Evolutionary conservation across 805 yeast genomes (phyloP).

Genomic region (Candida dajiaensis): DNA sequence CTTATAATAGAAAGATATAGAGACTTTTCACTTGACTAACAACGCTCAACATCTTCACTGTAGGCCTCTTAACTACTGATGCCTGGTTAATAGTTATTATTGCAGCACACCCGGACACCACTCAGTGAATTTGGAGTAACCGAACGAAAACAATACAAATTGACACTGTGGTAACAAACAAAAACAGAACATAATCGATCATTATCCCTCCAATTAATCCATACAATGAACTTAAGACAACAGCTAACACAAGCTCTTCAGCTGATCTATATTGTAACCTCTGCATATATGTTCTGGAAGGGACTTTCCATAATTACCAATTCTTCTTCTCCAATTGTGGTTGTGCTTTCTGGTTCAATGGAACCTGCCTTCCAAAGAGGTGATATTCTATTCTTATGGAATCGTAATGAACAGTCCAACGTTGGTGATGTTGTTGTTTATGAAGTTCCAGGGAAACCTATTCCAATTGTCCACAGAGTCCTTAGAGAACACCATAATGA

Average conservation of each 20-base stretch:
- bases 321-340: conserved; percentile 91
- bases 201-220: background rate
- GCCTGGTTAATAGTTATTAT: no score
- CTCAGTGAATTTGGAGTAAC: background rate
- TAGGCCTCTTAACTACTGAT: no score
- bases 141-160: no score
- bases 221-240: conserved; percentile 49
- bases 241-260: conserved; percentile 62
- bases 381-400: conserved; percentile 88
- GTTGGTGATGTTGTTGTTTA: conserved; percentile 96
- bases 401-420: conserved; percentile 55
- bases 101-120: background rate
- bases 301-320: conserved; percentile 68
- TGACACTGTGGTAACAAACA: no score
- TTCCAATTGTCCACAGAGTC: conserved; percentile 97
- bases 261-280: conserved; percentile 73
- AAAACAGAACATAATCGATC: no score
- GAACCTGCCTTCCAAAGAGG: conserved; percentile 99
- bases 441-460: conserved; percentile 67
- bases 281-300: conserved; percentile 92
- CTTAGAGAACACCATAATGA: conserved; percentile 69
- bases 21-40: no score
- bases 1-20: no score
- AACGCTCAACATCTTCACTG: no score
- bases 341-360: conserved; percentile 97